These are phyloP conservation scores for Neofusicoccum sp. DNA, from an alignment of 2,329 filamentous ascomycete species.

Conservation along the genomic window DNA sequence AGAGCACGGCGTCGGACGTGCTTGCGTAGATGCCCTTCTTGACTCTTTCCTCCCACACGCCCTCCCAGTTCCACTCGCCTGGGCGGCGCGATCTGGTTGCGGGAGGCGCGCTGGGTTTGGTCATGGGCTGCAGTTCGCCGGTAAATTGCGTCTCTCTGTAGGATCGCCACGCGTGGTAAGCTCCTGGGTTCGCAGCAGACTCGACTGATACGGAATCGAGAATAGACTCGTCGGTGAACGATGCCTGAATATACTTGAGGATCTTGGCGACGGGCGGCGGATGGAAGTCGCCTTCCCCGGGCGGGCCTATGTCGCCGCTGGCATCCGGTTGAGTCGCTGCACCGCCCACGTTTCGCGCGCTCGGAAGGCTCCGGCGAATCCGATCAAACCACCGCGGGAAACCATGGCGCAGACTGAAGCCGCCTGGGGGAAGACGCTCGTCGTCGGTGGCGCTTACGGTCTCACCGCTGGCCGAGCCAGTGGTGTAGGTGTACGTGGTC, in stretches of 20 bases:
- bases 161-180: conserved; percentile 90
- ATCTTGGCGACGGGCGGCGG: conserved; percentile 51
- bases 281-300: conserved; percentile 18
- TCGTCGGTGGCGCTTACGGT: conserved; percentile 82
- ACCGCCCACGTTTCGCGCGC: conserved; percentile 24
- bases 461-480: conserved; percentile 66
- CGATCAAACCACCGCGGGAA: conserved; percentile 83
- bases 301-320: conserved; percentile 18
- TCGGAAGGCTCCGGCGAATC: conserved; percentile 28
- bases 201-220: conserved; percentile 77
- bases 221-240: conserved; percentile 75
- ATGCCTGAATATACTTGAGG: conserved; percentile 74
- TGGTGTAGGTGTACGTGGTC: conserved; percentile 92
- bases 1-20: conserved; percentile 75
- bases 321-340: conserved; percentile 22
- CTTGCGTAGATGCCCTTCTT: conserved; percentile 74
- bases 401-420: conserved; percentile 85
- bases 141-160: conserved; percentile 49
- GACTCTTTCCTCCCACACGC: conserved; percentile 90
- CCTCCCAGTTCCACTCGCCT: conserved; percentile 96
- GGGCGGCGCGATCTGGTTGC: conserved; percentile 59
- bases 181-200: conserved; percentile 83
- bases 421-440: conserved; percentile 79
- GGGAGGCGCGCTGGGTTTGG: conserved; percentile 14
- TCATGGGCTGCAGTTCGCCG: conserved; percentile 6